A percentile compares a stretch with the other conserved stretches of the same genome.
phyloP scores from a whole-genome alignment of 208 protist genomes.

The Leishmania turanica region DNA sequence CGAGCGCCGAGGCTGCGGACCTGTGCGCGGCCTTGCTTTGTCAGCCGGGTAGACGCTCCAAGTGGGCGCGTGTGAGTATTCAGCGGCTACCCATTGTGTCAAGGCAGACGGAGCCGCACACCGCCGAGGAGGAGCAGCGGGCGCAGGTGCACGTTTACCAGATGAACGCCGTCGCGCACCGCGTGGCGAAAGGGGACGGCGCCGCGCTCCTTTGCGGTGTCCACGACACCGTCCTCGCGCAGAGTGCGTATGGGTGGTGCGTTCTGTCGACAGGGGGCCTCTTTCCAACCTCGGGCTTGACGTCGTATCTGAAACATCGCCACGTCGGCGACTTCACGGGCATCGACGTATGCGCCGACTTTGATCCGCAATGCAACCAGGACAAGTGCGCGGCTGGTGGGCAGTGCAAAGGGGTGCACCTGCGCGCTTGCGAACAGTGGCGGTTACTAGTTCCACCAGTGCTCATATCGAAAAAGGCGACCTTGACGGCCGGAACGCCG shows the following conservation, averaged over 20 bases:
- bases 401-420: constrained; percentile 19
- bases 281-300: constrained; percentile 29
- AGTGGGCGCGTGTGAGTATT: constrained; percentile 28
- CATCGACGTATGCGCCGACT: constrained; percentile 23
- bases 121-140: constrained; percentile 21
- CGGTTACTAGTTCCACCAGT: constrained; percentile 28
- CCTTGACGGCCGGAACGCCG: background rate
- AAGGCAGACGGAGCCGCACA: constrained; percentile 11
- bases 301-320: constrained; percentile 23
- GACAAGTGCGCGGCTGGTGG: constrained; percentile 27
- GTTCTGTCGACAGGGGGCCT: constrained; percentile 31
- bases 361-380: constrained; percentile 3
- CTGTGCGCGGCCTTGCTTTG: constrained; percentile 29
- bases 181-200: background rate
- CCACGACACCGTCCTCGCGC: constrained; percentile 26
- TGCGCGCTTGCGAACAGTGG: constrained; percentile 32
- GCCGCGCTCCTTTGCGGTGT: background rate
- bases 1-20: constrained; percentile 31
- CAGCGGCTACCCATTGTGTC: constrained; percentile 28
- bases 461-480: constrained; percentile 8
- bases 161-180: constrained; percentile 8
- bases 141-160: constrained; percentile 31
- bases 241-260: constrained; percentile 18
- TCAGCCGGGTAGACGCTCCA: constrained; percentile 33
- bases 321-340: constrained; percentile 20